A percentile compares a stretch with the other conserved stretches of the same genome.
Conservation (phyloP, 2,329 filamentous ascomycete genomes). For the Dactylonectria macrodidyma region DNA sequence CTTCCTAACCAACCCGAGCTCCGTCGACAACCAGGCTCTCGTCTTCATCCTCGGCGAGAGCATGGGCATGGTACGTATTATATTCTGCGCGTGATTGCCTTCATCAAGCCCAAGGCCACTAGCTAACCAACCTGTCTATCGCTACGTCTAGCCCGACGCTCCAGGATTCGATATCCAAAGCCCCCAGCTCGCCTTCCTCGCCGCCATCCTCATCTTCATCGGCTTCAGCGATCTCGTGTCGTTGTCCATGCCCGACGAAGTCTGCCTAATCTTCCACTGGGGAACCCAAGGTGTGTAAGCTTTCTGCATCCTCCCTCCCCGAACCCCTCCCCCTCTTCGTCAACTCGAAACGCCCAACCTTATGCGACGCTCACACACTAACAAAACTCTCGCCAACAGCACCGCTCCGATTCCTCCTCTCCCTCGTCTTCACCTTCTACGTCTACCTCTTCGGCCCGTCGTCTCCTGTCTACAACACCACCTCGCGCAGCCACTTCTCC, state of each 20-base stretch:
- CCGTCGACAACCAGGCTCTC: constrained; percentile 83
- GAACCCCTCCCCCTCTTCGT: constrained; percentile 49
- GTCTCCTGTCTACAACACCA: constrained; percentile 62
- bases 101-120: not conserved
- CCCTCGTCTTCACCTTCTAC: constrained; percentile 75
- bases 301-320: no score
- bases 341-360: constrained; percentile 49
- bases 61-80: constrained; percentile 79
- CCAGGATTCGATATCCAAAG: constrained; percentile 78
- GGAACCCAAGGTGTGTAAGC: constrained; percentile 70
- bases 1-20: constrained; percentile 81
- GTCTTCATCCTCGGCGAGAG: constrained; percentile 87
- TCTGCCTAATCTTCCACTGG: constrained; percentile 76
- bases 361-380: constrained; percentile 37
- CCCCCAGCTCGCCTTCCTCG: constrained; percentile 81
- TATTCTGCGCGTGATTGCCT: not conserved
- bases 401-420: constrained; percentile 76
- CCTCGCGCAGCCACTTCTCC: constrained; percentile 40
- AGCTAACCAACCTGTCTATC: not conserved
- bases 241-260: constrained; percentile 77
- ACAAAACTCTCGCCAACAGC: constrained; percentile 54
- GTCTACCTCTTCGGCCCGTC: constrained; percentile 72
- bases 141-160: constrained; percentile 58
- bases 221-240: constrained; percentile 77
- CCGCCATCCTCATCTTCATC: constrained; percentile 74